Percentiles rank a stretch among this genome's conserved stretches.
phyloP scores from a whole-genome alignment of 805 yeast species.

The Candida peoriensis region DNA sequence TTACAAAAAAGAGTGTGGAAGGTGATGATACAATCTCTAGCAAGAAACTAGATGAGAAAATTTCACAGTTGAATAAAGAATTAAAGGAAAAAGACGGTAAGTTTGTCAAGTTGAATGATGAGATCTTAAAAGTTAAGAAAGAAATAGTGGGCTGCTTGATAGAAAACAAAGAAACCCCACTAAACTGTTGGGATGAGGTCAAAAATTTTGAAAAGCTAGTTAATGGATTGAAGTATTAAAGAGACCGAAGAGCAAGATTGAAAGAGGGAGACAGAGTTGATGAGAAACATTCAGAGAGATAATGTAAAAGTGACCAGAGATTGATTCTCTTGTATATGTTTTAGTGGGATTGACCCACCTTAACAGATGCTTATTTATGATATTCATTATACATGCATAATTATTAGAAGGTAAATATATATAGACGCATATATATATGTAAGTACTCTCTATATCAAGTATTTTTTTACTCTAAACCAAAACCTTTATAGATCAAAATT shows the following conservation, averaged over 20 bases:
- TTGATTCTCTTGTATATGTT: too few relatives aligned
- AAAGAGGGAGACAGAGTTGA: neutral
- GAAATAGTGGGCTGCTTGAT: slow-evolving; percentile 53
- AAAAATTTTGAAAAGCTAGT: slow-evolving; percentile 61
- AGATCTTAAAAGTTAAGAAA: slow-evolving; percentile 41
- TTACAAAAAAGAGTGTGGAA: slow-evolving; percentile 30
- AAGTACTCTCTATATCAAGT: too few relatives aligned
- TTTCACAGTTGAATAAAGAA: slow-evolving; percentile 31
- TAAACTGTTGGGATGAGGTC: slow-evolving; percentile 82
- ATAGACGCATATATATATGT: too few relatives aligned
- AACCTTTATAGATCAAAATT: slow-evolving; percentile 78
- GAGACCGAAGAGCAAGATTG: neutral
- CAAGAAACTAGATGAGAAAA: slow-evolving; percentile 35
- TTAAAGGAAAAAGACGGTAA: slow-evolving; percentile 32
- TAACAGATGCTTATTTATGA: too few relatives aligned
- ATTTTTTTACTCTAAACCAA: slow-evolving; percentile 44
- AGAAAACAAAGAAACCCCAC: slow-evolving; percentile 56
- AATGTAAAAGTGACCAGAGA: too few relatives aligned
- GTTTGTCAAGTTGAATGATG: slow-evolving; percentile 31
- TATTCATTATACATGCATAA: too few relatives aligned
- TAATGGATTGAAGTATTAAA: slow-evolving; percentile 32
- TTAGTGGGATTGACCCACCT: too few relatives aligned
- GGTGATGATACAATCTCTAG: slow-evolving; percentile 29
- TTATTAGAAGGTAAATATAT: neutral
- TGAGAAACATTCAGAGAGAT: too few relatives aligned